Evolutionary conservation across 2,329 filamentous ascomycete genomes (phyloP), one percentile per base, ranked within the genome.

Genomic region (Fusarium nelsonii): DNA sequence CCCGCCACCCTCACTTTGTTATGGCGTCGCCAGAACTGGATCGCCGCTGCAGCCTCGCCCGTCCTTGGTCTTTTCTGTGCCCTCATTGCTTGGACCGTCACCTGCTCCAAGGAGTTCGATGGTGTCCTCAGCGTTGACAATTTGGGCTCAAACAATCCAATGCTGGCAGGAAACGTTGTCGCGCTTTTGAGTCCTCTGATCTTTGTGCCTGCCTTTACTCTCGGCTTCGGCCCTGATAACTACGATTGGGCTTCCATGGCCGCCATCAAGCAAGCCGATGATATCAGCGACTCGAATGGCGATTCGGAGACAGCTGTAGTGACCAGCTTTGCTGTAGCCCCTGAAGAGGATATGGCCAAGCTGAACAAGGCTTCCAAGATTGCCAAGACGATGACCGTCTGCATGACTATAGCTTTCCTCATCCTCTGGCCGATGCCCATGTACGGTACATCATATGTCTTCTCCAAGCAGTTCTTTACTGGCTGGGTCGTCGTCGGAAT

Each of bases 341-440:
- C 69, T 14, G 81, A 83, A 45, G 78, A 79, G 8, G 82, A 85
- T 60, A 81, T 84, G 63, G 77, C 75, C 18, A 85, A 85, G 68
- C 80, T 90, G 32, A 82, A 84, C 63, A 83, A 81, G 28, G 85
- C 87, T 0, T 86, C 85, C 8, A 84, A 81, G 62, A 83, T 85
- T 34, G 83, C 84, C 6, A 72, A 74, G 39, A 74, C 74, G 10
- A 73, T 75, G n/a, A 79, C 79, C 0, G 45, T 76, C 8, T 68
- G 74, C 30, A 78, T 81, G 81, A 92, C 92, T 0, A 64, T 97
- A 0, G 85, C 88, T 0, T 83, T 97, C 58, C 82, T 97, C 0
- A 84, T 97, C 3, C 85, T 97, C 16, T 97, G 94, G 93, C 94
- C 94, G 0, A 95, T 97, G 86, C 94, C 94, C 2, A 90, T 97